Evolutionary conservation across 2,329 filamentous ascomycete genomes (phyloP).

Genomic region (Colletotrichum zoysiae): DNA sequence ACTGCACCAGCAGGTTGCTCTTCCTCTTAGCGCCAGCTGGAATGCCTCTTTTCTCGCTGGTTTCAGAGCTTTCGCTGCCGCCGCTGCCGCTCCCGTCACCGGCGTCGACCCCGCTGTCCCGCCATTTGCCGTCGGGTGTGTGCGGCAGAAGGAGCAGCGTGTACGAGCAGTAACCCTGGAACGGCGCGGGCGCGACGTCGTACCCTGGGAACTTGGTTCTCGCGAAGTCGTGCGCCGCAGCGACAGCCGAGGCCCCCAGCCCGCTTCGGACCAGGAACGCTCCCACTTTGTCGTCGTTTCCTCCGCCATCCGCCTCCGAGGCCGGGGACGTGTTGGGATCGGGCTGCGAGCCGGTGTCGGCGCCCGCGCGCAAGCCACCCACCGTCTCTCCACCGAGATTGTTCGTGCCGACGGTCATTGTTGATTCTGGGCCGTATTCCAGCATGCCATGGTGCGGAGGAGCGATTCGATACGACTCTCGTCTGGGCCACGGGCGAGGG

Average conservation of each 20-base stretch:
- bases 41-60: background rate
- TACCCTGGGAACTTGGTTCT: conserved; percentile 48
- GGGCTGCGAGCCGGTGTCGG: background rate
- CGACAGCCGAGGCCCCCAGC: background rate
- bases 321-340: background rate
- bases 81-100: background rate
- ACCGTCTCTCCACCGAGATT: background rate
- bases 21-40: background rate
- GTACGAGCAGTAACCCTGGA: conserved; percentile 66
- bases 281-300: conserved; percentile 10
- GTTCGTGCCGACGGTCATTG: background rate
- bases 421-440: background rate
- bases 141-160: conserved; percentile 56
- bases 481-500: background rate
- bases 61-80: background rate
- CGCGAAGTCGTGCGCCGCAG: conserved; percentile 48
- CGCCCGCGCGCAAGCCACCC: background rate
- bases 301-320: background rate
- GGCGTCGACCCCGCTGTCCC: conserved; percentile 21
- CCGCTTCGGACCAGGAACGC: conserved; percentile 27
- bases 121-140: conserved; percentile 39
- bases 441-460: background rate
- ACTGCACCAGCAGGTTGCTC: conserved; percentile 57
- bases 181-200: conserved; percentile 50
- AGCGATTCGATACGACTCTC: background rate